Base-by-base conservation (phyloP, 345 rosid genomes). In the Acer negundo region DNA sequence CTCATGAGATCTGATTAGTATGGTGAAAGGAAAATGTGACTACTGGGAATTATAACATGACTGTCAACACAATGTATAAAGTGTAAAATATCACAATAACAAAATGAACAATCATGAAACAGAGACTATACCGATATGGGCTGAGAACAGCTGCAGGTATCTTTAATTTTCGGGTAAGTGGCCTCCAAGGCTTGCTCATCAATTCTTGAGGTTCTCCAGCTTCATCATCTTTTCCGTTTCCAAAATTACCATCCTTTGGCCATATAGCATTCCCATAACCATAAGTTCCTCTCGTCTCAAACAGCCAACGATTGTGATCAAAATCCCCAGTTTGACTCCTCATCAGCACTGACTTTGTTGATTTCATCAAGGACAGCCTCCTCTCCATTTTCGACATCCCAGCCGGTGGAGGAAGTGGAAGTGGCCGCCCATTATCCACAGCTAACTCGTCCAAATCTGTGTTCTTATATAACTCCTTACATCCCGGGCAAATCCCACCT, bases 191-290 rank as follows among this genome's bases (percentile, higher is more conserved):
- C 80, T 90, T 93, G 84, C 56, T 91, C 90, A 95, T 86, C 87
- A 95, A 84, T 68, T 92, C 96, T 59, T 87, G 83, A 4, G 93
- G 88, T 78, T 92, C 97, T 69, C 49, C 81, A 79, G 78, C 85
- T 3, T 89, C 94, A 67, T 88, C 91, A 69, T 87, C 93, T 38
- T 90, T 83, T 15, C 84, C 93, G 64, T 82, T 88, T 62, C 93
- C 97, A 44, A 91, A 82, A 73, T 89, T 90, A n/a, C 95, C 98
- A 28, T 93, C 99, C 79, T 82, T 95, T 20, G 98, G 92, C 97
- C 98, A 95, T 77, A 93, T 92, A 35, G 99, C 99, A 86, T 95
- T 95, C 24, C 99, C 98, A 70, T 93, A 93, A 56, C 99, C 99
- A 77, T 95, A 95, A 66, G 97, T 93, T 12, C 97, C 97, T 83